Base-by-base conservation (phyloP, 2,329 filamentous ascomycete genomes). In the Penicillium sp. region DNA sequence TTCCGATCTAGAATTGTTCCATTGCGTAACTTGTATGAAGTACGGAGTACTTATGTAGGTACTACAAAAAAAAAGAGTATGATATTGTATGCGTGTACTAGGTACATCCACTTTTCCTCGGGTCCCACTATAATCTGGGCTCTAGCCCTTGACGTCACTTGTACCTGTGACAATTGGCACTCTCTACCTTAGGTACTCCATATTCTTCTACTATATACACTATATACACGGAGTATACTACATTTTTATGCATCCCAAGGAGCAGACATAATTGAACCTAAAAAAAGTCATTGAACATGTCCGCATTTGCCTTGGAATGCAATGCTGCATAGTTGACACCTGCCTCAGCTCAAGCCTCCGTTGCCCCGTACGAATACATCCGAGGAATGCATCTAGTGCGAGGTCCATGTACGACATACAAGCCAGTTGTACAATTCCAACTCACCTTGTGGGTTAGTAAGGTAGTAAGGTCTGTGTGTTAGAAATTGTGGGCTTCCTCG, bases 391-490 rank as follows among this genome's bases (percentile, higher is more conserved):
- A 29, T 22, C 37, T 51, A 51, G 48, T 37, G 43, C 48, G 48
- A 46, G 43, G 48, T 50, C 48, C 24, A 51, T 47, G 48, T 51
- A 47, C 48, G 12, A 50, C 43, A 50, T 41, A 41, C 37, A 26
- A 26, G 48, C 43, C 48, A 29, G 37, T 41, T 46, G 48, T 38
- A 38, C 32, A 24, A 19, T 21, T 31, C 6, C 6, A 24, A 22
- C 24, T 17, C 19, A 31, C 34, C 34, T 17, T 39, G 24, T 29
- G 10, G 17, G 38, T 42, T 31, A 21, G 4, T 21, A 31, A 12
- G 29, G 29, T 47, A 21, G 4, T 21, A 31, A 12, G 29, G 29
- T 47, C 37, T 47, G 44, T 33, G 45, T 32, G 45, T 24, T 24
- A 4, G 1, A 31, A 21, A 38, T 29, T 22, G 24, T 8, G 43